Evolutionary conservation across 192 early-diverging fungal species (phyloP), one percentile per base, ranked within the genome.

Genomic region (Chytriomyces hyalinus): DNA sequence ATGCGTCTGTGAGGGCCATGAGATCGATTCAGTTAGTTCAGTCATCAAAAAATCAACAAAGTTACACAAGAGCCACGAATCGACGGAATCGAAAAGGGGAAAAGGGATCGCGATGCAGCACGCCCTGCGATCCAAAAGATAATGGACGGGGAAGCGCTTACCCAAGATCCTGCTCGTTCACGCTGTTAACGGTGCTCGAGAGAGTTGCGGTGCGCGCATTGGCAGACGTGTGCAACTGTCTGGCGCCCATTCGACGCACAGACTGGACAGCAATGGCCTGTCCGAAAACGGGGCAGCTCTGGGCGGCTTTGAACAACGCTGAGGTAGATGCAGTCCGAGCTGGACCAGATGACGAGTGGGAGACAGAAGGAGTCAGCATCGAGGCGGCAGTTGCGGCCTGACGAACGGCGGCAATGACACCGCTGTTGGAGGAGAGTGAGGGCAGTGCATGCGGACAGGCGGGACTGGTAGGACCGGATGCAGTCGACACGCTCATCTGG

Each of bases 201-300:
- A 49, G 15, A n/a, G 70, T 60, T 24, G 50, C 50, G 15, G 53
- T 26, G 46, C 47, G 67, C 3, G 26, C 53, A n/a, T 20, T 15
- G 44, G 67, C 46, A 26, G 46, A 28, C 13, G 67, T 49, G 46
- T 36, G 67, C 45, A 28, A 4, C 13, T 26, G 10, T 26, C 43
- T 26, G 13, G 45, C 20, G 53, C 8, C 50, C 8, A 51, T 20
- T 50, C 76, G 62, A 22, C 75, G 59, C 22, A 79, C 83, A n/a
- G 78, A 78, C 82, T 91, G 92, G 43, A 90, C 81, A 61, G 87
- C 85, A 51, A 95, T 79, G 48, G 94, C 94, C 78, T 87, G 88
- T 66, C 88, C 86, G 92, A 95, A 94, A 71, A 95, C 87, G 61
- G 94, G 94, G 79, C 94, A 95, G 74, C 87, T 81, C 73, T 90